Base-by-base conservation (phyloP, 306 rosid genomes). In the Sesbania bispinosa region DNA sequence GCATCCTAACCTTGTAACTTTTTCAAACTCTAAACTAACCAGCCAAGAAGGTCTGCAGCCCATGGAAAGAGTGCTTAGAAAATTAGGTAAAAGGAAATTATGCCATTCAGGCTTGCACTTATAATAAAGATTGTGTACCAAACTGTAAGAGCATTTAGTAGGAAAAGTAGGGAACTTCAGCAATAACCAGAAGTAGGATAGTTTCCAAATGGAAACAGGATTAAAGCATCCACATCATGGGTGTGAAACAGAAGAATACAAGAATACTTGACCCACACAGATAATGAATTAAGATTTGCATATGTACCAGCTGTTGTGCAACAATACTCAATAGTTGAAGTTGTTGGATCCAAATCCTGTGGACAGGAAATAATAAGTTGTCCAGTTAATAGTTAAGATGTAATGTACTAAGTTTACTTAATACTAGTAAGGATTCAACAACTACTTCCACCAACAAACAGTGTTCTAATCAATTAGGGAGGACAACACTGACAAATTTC, bases 261-360 rank as follows among this genome's bases (percentile, higher is more conserved):
- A 67, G 62, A 75, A 64, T 23, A 46, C 39, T 60, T 32, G 32
- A 53, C 15, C 67, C 7, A 60, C 46, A 75, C 11, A 67, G 30
- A 59, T 73, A 70, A 48, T 43, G 36, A 79, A 77, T 62, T 50
- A 50, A 73, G 76, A 76, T 73, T 59, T 54, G 68, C 77, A 81
- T 66, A 60, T 18, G 35, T 88, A 93, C 98, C 98, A 27, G 97
- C 97, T 66, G 98, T 90, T 61, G 92, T 84, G 85, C 96, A 90
- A 66, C 93, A 72, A 69, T 84, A 93, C 54, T 90, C 96, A 64
- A 90, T 84, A 33, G 63, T 78, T 15, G 98, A 88, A 39, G 97
- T 90, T 69, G 73, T 14, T 20, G 97, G 94, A 87, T 90, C 98
- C 88, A 72, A 78, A 77, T 79, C 94, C 98, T 93, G 85, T 41